phyloP scores from a whole-genome alignment of 2,329 filamentous ascomycete species.

The Cladosporium sp. region DNA sequence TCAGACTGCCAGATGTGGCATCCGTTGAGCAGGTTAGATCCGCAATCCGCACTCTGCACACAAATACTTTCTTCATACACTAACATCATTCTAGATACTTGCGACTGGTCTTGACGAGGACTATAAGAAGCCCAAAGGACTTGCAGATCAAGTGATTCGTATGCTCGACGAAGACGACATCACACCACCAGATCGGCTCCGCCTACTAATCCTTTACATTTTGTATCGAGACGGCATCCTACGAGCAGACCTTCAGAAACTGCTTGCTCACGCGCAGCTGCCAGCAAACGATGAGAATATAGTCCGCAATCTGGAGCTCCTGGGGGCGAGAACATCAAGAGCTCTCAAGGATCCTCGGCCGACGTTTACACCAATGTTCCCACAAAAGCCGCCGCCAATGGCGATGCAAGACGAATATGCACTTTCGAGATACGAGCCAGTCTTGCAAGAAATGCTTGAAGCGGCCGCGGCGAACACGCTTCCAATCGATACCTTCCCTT shows the following conservation, averaged over 20 bases:
- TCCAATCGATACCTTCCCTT: slow-evolving; percentile 43
- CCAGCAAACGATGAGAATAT: slow-evolving; percentile 68
- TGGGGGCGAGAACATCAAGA: slow-evolving; percentile 70
- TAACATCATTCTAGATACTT: slow-evolving; percentile 51
- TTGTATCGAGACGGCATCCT: slow-evolving; percentile 84
- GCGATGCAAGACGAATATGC: slow-evolving; percentile 67
- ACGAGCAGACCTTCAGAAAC: slow-evolving; percentile 74
- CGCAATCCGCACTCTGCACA: no score
- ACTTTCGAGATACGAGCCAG: slow-evolving; percentile 82
- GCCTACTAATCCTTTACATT: slow-evolving; percentile 79
- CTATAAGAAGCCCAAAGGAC: slow-evolving; percentile 81
- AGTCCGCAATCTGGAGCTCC: slow-evolving; percentile 71
- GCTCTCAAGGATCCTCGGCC: slow-evolving; percentile 74
- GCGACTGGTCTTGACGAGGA: slow-evolving; percentile 93
- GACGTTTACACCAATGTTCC: slow-evolving; percentile 64
- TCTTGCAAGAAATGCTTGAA: slow-evolving; percentile 78
- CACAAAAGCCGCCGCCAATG: slow-evolving; percentile 55
- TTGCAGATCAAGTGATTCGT: slow-evolving; percentile 78
- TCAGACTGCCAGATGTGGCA: slow-evolving; percentile 82
- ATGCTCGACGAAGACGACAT: slow-evolving; percentile 83
- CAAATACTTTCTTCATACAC: neutral
- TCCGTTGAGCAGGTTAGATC: slow-evolving; percentile 71
- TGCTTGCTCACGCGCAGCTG: slow-evolving; percentile 77
- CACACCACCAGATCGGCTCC: slow-evolving; percentile 67
- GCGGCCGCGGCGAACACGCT: slow-evolving; percentile 47